Percentiles rank a stretch among this genome's conserved stretches.
phyloP scores from a whole-genome alignment of 176 grass and related monocot species.

The Paspalum notatum region DNA sequence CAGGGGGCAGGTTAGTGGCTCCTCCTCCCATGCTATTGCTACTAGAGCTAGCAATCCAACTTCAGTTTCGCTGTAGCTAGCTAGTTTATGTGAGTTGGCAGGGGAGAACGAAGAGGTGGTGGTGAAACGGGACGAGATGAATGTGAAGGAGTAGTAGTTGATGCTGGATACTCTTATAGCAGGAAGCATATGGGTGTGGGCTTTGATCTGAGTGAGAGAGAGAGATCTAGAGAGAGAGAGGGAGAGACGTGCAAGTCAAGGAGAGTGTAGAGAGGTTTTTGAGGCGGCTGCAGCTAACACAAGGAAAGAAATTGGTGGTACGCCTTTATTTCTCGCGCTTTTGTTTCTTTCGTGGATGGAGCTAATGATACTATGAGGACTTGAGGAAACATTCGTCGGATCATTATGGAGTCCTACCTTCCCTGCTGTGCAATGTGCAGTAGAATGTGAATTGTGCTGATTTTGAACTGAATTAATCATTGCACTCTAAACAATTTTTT shows the following conservation, averaged over 20 bases:
- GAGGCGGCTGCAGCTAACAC: conserved; percentile 39
- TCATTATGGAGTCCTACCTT: conserved; percentile 14
- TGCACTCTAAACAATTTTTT: neutral
- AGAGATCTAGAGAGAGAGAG: neutral
- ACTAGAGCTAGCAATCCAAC: conserved; percentile 13
- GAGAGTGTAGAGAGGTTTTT: conserved; percentile 46
- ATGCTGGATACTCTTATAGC: conserved; percentile 40
- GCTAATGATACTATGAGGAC: conserved; percentile 39
- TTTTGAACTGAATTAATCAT: conserved; percentile 22
- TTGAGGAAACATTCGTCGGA: conserved; percentile 27
- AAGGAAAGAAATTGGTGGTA: neutral
- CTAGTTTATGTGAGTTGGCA: neutral
- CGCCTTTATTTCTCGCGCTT: neutral
- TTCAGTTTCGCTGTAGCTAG: neutral
- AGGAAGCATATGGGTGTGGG: conserved; percentile 19
- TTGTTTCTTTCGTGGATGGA: conserved; percentile 16
- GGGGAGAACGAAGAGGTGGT: neutral
- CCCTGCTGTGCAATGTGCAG: neutral
- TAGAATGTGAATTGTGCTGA: neutral
- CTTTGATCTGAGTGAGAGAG: neutral
- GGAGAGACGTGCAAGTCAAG: conserved; percentile 44
- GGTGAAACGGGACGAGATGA: conserved; percentile 21
- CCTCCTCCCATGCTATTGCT: conserved; percentile 66
- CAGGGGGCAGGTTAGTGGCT: conserved; percentile 67
- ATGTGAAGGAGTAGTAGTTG: neutral